Conservation (phyloP, 192 early-diverging fungal species). For the Entomortierella parvispora region DNA sequence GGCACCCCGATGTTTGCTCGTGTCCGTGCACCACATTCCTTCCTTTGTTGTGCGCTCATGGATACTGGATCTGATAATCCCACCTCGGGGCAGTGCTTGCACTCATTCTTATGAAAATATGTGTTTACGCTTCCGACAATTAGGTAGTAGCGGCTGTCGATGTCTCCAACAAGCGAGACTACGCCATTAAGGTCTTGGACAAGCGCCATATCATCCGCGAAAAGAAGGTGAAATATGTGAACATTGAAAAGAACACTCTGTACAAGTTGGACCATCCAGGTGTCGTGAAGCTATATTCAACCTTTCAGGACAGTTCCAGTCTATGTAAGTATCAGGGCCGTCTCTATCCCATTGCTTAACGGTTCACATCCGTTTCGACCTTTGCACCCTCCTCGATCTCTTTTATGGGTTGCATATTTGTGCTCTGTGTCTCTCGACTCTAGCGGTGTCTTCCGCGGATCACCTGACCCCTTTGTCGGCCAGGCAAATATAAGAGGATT, state of each 20-base stretch:
- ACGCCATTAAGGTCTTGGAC: constrained; percentile 92
- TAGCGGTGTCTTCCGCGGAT: too few species aligned
- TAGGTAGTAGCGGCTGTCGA: constrained; percentile 85
- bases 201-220: constrained; percentile 93
- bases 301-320: constrained; percentile 91
- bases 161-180: constrained; percentile 68
- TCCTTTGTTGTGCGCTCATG: too few species aligned
- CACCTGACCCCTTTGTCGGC: too few species aligned
- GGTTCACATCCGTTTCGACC: neutral
- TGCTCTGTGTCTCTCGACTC: too few species aligned
- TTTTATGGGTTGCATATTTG: too few species aligned
- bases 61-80: too few species aligned
- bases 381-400: too few species aligned
- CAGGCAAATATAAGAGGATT: too few species aligned
- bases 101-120: neutral
- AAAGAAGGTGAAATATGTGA: constrained; percentile 96
- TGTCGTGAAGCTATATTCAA: constrained; percentile 93
- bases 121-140: neutral
- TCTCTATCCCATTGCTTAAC: too few species aligned
- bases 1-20: neutral
- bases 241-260: constrained; percentile 93
- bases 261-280: constrained; percentile 88
- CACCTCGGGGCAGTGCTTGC: neutral
- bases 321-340: constrained; percentile 67
- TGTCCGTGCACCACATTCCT: too few species aligned